These are phyloP conservation scores for Pelargonium fulgidum DNA, from an alignment of 441 rosid species.

Conservation along the genomic window DNA sequence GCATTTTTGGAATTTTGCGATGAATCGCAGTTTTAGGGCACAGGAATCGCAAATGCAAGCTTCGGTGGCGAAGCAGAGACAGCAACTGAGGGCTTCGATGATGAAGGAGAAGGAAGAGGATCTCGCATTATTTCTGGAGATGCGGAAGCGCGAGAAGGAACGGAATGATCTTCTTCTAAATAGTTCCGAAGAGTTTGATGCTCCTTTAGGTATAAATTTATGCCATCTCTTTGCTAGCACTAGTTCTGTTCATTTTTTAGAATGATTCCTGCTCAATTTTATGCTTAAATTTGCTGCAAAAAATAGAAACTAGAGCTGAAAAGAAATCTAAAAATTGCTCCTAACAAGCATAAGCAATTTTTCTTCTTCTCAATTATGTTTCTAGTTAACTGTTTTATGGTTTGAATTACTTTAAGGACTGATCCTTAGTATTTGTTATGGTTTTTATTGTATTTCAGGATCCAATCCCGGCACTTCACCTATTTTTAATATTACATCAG, in stretches of 20 bases:
- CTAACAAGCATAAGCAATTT: neutral
- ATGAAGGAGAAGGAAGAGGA: constrained; percentile 87
- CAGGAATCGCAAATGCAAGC: constrained; percentile 61
- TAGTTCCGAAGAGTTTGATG: constrained; percentile 52
- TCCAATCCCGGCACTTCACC: constrained; percentile 77
- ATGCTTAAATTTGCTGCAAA: neutral
- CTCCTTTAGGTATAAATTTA: constrained; percentile 54
- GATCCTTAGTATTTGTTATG: neutral
- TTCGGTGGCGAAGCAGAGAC: constrained; percentile 57
- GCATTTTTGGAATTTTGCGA: constrained; percentile 21
- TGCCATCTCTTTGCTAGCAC: neutral
- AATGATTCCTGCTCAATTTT: neutral
- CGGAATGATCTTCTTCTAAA: constrained; percentile 54
- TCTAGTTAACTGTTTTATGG: neutral
- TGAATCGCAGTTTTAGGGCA: constrained; percentile 94
- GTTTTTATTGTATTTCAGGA: constrained; percentile 37
- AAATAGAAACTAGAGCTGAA: neutral
- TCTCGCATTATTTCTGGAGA: constrained; percentile 80
- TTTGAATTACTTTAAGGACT: neutral
- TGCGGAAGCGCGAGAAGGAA: constrained; percentile 84
- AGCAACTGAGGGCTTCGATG: constrained; percentile 62
- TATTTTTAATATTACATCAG: constrained; percentile 58
- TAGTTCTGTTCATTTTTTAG: too few species aligned
- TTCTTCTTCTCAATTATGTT: neutral
- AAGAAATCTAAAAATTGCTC: neutral